Percentiles rank a stretch among this genome's conserved stretches.
These are phyloP conservation scores for Cymbopogon flexuosus DNA, from an alignment of 202 grass and related monocot species.

Conservation along the genomic window DNA sequence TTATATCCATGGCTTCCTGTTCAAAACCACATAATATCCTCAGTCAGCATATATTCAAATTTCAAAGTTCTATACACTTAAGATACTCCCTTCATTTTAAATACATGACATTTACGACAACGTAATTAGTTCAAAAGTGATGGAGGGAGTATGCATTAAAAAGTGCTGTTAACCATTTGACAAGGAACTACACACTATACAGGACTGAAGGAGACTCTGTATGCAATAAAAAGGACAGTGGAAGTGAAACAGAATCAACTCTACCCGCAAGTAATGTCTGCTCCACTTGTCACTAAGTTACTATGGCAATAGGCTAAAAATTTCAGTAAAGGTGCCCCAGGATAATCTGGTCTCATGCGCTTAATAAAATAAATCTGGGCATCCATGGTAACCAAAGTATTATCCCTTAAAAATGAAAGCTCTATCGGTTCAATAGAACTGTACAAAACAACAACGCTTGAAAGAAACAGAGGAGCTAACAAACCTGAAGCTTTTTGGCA, in stretches of 20 bases:
- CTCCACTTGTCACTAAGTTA: background rate
- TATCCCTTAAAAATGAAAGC: background rate
- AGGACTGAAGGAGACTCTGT: background rate
- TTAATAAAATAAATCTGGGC: background rate
- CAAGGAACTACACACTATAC: background rate
- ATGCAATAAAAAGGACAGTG: background rate
- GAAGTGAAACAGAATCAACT: background rate
- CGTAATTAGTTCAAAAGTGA: background rate
- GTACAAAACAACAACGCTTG: background rate
- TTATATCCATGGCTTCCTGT: slow-evolving; percentile 97
- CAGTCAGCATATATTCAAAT: slow-evolving; percentile 12
- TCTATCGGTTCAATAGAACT: background rate
- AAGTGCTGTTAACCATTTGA: background rate
- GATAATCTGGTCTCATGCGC: background rate
- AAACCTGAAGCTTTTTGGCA: slow-evolving; percentile 85
- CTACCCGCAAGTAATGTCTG: background rate
- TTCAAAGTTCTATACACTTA: background rate
- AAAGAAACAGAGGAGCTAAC: background rate
- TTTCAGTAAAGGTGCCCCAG: background rate
- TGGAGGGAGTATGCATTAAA: background rate
- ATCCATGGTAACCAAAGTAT: background rate
- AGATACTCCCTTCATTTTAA: background rate
- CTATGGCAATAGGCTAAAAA: background rate
- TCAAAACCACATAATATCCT: slow-evolving; percentile 13
- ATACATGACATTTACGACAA: background rate